A percentile compares a stretch with the other conserved stretches of the same genome.
phyloP scores from a whole-genome alignment of 257 asterid species.

The Cordia subcordata region DNA sequence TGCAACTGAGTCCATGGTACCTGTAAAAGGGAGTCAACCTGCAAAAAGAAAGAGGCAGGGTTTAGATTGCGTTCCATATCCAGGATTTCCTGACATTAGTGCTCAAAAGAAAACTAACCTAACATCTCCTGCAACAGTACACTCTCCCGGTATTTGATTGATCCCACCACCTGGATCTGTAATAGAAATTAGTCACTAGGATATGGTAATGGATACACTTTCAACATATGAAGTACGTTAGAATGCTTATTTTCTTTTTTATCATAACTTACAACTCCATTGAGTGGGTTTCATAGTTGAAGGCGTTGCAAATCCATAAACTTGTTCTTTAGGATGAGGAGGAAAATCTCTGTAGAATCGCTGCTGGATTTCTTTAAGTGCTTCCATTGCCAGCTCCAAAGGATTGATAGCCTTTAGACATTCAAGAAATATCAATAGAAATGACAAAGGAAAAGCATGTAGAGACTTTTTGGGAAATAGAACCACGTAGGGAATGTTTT shows the following conservation, averaged over 20 bases:
- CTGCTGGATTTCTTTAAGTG: constrained; percentile 69
- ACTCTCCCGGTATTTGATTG: constrained; percentile 91
- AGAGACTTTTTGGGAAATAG: too few species aligned
- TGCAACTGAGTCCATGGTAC: constrained; percentile 18
- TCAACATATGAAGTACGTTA: too few species aligned
- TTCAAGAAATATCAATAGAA: constrained; percentile 4
- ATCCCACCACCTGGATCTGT: constrained; percentile 99
- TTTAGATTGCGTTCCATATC: constrained; percentile 24
- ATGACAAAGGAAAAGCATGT: neutral
- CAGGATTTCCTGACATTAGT: constrained; percentile 10
- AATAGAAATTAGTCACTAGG: constrained; percentile 11
- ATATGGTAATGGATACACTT: neutral
- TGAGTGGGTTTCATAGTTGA: constrained; percentile 99
- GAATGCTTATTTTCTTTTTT: too few species aligned
- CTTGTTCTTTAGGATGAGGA: constrained; percentile 70
- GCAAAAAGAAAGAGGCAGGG: constrained; percentile 26
- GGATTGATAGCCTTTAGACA: constrained; percentile 79
- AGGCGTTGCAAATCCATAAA: constrained; percentile 90
- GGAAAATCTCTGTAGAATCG: constrained; percentile 85
- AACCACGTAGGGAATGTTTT: too few species aligned
- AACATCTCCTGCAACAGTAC: constrained; percentile 89
- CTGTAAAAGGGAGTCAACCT: constrained; percentile 98
- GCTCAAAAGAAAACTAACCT: constrained; percentile 41
- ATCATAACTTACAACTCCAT: constrained; percentile 68
- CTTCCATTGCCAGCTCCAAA: constrained; percentile 95